Percentiles rank a stretch among this genome's conserved stretches.
Conservation (phyloP, 345 rosid species). For the Corchorus capsularis region DNA sequence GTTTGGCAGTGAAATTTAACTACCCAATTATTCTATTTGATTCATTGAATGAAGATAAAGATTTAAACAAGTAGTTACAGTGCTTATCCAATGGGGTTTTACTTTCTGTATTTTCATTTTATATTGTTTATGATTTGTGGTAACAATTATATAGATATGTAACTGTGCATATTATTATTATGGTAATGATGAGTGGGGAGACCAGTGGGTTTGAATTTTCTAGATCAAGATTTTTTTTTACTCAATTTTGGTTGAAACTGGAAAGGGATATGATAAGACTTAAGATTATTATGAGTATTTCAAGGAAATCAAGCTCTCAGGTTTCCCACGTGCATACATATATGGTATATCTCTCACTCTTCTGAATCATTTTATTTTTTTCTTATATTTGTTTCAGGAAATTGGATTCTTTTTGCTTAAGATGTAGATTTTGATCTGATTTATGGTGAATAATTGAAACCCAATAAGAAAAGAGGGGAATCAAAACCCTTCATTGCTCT, state of each 20-base stretch:
- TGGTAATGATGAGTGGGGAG: background rate
- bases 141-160: slow-evolving; percentile 4
- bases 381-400: slow-evolving; percentile 18
- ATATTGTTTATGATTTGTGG: background rate
- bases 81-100: background rate
- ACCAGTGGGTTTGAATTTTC: slow-evolving; percentile 15
- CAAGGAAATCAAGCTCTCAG: slow-evolving; percentile 15
- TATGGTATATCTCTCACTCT: background rate
- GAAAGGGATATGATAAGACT: slow-evolving; percentile 12
- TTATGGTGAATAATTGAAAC: slow-evolving; percentile 2
- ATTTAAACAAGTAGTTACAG: background rate
- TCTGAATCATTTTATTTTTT: slow-evolving; percentile 13
- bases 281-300: slow-evolving; percentile 7
- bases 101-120: background rate
- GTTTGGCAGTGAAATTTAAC: background rate
- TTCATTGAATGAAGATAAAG: slow-evolving; percentile 18
- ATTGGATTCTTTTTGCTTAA: background rate
- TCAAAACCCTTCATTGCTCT: background rate
- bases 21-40: background rate
- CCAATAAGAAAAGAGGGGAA: background rate
- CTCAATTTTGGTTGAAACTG: slow-evolving; percentile 8
- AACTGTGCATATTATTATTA: slow-evolving; percentile 9
- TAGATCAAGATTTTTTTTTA: background rate
- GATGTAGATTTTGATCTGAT: slow-evolving; percentile 13
- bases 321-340: slow-evolving; percentile 27